Evolutionary conservation across 108 stramenopile species (phyloP), one percentile per base, ranked within the genome.

Genomic region (Skeletonema potamos): DNA sequence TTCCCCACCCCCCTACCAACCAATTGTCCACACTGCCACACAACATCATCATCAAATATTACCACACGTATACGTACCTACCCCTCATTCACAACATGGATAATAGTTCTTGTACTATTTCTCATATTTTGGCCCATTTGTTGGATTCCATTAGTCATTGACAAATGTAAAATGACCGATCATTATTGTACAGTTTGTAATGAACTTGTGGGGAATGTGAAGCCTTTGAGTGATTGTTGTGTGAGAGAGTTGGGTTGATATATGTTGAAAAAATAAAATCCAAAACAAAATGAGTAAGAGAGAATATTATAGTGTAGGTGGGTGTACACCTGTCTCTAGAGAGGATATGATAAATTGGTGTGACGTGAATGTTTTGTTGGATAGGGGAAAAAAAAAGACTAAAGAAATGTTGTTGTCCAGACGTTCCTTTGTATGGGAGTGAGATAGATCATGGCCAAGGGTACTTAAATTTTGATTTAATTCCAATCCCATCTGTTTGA

Each of bases 111-210:
- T 28, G 6, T 54, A 18, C 28, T 67, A 18, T 54, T 75, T 13
- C 27, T 67, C 9, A 44, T 75, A 24, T 75, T 75, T 27, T 75
- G 74, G 74, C 74, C 74, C 7, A 60, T 32, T 24, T 75, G 74
- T 58, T 75, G 74, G 74, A 43, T 75, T 1, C 74, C 74, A 15
- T 75, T 75, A 66, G 74, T 75, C 13, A 34, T 44, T 4, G 74
- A 75, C 67, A 15, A 48, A 11, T 66, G 59, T 39, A 75, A 75
- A 26, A 60, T 20, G 7, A 75, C 74, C 9, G 74, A 75, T 62
- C 74, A 75, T 51, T 43, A 62, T 4, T 75, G 74, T 26, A 55
- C 59, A 2, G 5, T 7, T 5, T 75, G 74, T 67, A 24, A 62
- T 27, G 29, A 22, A 3, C 20, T 67, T 29, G 60, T 75, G 26